phyloP scores from a whole-genome alignment of 257 asterid species.

The Forsythia suspensa region DNA sequence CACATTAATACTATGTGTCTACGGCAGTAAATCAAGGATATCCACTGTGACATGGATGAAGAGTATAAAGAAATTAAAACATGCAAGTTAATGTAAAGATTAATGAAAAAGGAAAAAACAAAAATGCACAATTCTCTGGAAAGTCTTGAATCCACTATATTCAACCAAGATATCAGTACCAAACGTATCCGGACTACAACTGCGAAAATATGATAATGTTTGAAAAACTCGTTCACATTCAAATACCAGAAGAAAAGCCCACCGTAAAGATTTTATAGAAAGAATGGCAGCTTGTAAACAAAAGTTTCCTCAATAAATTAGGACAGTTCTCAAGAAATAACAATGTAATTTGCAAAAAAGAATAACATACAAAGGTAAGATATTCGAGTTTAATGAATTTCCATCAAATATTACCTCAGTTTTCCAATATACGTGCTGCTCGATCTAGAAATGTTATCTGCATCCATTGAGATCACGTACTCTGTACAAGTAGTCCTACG shows the following conservation, averaged over 20 bases:
- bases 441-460: slow-evolving; percentile 56
- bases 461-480: slow-evolving; percentile 60
- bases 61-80: not conserved
- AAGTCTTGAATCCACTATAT: not conserved
- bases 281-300: not conserved
- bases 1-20: not conserved
- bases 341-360: not conserved
- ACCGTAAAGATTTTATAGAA: not conserved
- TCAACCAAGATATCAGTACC: not conserved
- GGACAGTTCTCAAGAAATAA: not conserved
- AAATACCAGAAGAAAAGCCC: not conserved
- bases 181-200: not conserved
- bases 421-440: slow-evolving; percentile 57
- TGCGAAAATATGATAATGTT: not conserved
- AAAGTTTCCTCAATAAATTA: not conserved
- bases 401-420: slow-evolving; percentile 33
- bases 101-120: not conserved
- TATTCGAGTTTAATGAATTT: not conserved
- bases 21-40: no score
- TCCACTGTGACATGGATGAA: not conserved
- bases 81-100: not conserved
- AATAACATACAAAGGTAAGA: not conserved
- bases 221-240: not conserved
- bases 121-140: not conserved
- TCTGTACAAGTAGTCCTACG: slow-evolving; percentile 62